phyloP scores from a whole-genome alignment of 495 filamentous ascomycete genomes.

The Barbatosphaeria neglecta region DNA sequence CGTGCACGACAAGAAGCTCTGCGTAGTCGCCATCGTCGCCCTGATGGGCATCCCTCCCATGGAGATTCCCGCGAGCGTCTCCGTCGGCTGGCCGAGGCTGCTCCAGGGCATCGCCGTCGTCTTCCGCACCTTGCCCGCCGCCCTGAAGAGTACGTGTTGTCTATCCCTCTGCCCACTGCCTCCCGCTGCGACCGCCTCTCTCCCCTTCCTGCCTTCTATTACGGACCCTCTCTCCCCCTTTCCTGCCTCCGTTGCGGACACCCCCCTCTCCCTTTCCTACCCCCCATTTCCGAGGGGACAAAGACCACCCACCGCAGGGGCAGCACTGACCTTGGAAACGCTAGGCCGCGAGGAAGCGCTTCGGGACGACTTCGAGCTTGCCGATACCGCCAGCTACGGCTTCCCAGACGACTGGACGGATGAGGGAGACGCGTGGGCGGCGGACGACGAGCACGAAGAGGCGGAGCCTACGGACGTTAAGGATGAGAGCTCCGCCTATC shows the following conservation, averaged over 20 bases:
- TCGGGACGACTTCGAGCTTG: conserved; percentile 73
- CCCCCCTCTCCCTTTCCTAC: too few species aligned
- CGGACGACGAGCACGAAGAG: conserved; percentile 34
- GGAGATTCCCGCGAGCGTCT: conserved; percentile 76
- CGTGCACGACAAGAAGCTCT: conserved; percentile 97
- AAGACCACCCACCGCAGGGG: too few species aligned
- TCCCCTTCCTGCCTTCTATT: too few species aligned
- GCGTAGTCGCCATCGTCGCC: conserved; percentile 81
- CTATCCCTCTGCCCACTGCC: too few species aligned
- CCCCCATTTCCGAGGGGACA: too few species aligned
- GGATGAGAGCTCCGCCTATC: conserved; percentile 86
- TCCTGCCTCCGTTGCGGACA: too few species aligned
- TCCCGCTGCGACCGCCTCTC: too few species aligned
- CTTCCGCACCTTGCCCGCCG: conserved; percentile 82
- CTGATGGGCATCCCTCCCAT: conserved; percentile 65
- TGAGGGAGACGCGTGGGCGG: conserved; percentile 45
- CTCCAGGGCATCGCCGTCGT: conserved; percentile 81
- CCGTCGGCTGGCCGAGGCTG: conserved; percentile 92
- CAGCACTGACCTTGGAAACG: too few species aligned
- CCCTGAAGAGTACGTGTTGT: conserved; percentile 59
- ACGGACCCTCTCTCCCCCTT: too few species aligned
- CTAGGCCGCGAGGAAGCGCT: conserved; percentile 82
- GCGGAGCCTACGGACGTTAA: conserved; percentile 52
- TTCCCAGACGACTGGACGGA: conserved; percentile 78
- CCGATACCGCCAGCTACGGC: conserved; percentile 48